phyloP scores from a whole-genome alignment of 2,329 filamentous ascomycete species.

The Monosporascus sp. region DNA sequence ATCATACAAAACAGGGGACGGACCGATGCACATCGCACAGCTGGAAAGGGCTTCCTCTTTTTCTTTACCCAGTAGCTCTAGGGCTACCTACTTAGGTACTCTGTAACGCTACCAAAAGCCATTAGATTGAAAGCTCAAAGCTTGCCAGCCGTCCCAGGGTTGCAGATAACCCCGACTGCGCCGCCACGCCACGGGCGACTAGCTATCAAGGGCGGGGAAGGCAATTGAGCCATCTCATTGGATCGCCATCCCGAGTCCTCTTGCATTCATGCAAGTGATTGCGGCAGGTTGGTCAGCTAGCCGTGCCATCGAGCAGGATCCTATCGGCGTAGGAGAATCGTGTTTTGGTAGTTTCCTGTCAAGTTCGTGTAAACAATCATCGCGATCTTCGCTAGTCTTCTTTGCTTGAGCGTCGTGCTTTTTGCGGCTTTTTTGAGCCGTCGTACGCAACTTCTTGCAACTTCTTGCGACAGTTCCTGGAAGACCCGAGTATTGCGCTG shows the following conservation, averaged over 20 bases:
- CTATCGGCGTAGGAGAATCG: background rate
- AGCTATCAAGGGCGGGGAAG: background rate
- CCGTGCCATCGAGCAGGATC: background rate
- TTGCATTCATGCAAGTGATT: background rate
- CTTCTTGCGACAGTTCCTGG: background rate
- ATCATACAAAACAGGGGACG: no score
- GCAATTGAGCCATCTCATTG: background rate
- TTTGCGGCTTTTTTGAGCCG: background rate
- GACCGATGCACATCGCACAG: no score
- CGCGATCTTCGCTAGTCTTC: no score
- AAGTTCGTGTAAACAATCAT: no score
- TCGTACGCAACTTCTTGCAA: no score
- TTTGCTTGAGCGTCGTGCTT: background rate
- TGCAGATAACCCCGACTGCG: background rate
- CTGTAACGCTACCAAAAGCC: no score
- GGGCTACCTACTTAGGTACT: no score
- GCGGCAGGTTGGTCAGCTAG: background rate
- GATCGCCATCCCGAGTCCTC: background rate
- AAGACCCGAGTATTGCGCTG: background rate
- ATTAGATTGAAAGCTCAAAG: no score
- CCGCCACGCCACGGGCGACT: background rate
- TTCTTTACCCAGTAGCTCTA: no score
- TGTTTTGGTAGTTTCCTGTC: no score
- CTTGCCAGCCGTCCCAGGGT: background rate
- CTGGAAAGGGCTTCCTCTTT: no score